Conservation (phyloP, 345 rosid genomes). For the Toxicodendron radicans region DNA sequence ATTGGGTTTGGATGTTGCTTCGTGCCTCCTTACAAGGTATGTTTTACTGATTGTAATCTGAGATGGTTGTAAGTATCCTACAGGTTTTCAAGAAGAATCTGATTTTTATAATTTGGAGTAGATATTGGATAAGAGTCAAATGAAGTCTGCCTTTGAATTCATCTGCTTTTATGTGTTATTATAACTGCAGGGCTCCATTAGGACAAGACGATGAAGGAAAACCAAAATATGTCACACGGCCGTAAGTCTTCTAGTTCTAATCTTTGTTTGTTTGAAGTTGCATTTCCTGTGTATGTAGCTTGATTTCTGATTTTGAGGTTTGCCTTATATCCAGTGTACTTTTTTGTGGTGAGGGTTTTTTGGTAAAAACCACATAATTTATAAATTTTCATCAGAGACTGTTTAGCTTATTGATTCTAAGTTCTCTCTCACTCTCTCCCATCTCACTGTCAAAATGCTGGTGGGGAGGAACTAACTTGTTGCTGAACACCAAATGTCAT, state of each 20-base stretch:
- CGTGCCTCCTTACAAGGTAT: slow-evolving; percentile 88
- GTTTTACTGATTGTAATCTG: slow-evolving; percentile 7
- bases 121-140: neutral
- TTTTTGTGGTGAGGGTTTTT: neutral
- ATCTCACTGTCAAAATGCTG: neutral
- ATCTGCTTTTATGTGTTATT: slow-evolving; percentile 15
- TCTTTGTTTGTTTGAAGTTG: slow-evolving; percentile 6
- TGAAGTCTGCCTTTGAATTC: neutral
- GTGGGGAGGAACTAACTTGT: neutral
- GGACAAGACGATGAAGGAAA: slow-evolving; percentile 82
- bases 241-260: slow-evolving; percentile 56
- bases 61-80: neutral
- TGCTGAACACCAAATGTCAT: neutral
- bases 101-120: neutral
- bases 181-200: slow-evolving; percentile 72
- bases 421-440: neutral
- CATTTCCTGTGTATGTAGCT: slow-evolving; percentile 7
- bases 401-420: neutral
- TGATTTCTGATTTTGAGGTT: slow-evolving; percentile 15
- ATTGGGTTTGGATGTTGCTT: slow-evolving; percentile 87
- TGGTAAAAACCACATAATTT: neutral
- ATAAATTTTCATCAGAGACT: neutral
- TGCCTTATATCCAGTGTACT: neutral
- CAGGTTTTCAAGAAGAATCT: neutral
- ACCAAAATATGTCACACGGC: slow-evolving; percentile 83